Evolutionary conservation across 306 rosid genomes (phyloP).

Genomic region (Quercus agrifolia): DNA sequence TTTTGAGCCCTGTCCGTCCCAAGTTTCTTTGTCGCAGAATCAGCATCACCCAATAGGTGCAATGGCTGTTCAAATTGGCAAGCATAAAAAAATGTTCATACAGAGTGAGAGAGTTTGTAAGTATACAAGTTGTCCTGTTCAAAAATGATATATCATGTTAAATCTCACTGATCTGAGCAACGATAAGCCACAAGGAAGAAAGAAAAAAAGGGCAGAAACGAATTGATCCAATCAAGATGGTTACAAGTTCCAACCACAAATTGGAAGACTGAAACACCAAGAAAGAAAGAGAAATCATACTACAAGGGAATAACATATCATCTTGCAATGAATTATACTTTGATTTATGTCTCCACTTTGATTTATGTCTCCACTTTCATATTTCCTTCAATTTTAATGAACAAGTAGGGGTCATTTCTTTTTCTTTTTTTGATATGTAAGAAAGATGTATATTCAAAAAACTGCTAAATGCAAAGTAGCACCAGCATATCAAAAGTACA

Average conservation of each 20-base stretch:
- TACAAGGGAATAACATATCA: not conserved
- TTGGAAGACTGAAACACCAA: not conserved
- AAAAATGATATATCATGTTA: not conserved
- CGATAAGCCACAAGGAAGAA: not conserved
- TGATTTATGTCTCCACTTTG: not conserved
- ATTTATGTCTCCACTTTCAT: not conserved
- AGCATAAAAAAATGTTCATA: not conserved
- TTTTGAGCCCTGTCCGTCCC: slow-evolving; percentile 78
- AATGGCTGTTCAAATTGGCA: slow-evolving; percentile 60
- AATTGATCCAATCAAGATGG: not conserved
- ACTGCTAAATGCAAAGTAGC: no score
- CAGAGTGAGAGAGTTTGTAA: not conserved
- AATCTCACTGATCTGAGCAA: not conserved
- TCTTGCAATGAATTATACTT: not conserved
- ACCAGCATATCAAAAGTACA: no score
- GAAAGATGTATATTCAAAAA: no score
- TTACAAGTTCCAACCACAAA: not conserved
- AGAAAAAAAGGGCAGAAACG: not conserved
- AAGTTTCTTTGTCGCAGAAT: slow-evolving; percentile 58
- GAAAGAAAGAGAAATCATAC: not conserved
- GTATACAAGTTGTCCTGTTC: not conserved
- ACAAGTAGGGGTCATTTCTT: not conserved
- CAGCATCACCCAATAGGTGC: slow-evolving; percentile 66
- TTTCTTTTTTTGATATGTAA: no score
- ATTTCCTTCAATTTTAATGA: not conserved